Evolutionary conservation across 257 asterid genomes (phyloP).

Genomic region (Solanum phureja): DNA sequence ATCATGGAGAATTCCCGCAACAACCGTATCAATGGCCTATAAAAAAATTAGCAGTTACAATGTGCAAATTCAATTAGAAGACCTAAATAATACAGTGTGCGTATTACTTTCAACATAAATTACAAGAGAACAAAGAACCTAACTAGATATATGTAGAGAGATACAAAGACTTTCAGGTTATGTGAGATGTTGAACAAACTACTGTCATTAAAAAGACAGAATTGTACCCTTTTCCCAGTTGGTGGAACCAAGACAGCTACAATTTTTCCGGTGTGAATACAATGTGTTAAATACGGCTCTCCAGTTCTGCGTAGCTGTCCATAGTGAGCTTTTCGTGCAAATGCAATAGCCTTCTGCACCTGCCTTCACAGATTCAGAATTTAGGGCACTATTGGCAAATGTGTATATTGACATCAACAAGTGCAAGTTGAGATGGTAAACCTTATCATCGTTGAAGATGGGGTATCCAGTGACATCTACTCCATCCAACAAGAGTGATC

Average conservation of each 20-base stretch:
- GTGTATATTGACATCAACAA: slow-evolving; percentile 8
- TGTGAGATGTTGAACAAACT: not conserved
- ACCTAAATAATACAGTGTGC: not conserved
- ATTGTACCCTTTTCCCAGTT: slow-evolving; percentile 64
- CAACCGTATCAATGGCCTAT: slow-evolving; percentile 86
- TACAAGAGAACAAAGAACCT: not conserved
- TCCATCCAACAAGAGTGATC: slow-evolving; percentile 70
- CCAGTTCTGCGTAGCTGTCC: slow-evolving; percentile 96
- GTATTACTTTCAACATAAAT: not conserved
- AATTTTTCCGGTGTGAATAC: slow-evolving; percentile 87
- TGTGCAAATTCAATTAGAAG: not conserved
- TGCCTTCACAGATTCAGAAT: slow-evolving; percentile 69
- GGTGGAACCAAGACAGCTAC: slow-evolving; percentile 80
- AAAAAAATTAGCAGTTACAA: slow-evolving; percentile 4
- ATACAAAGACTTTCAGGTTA: not conserved
- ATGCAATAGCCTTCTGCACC: slow-evolving; percentile 95
- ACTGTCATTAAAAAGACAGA: slow-evolving; percentile 3
- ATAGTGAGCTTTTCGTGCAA: slow-evolving; percentile 87
- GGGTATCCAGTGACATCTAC: slow-evolving; percentile 90
- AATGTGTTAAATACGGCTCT: slow-evolving; percentile 88
- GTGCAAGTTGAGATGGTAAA: slow-evolving; percentile 44
- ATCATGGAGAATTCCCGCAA: slow-evolving; percentile 95
- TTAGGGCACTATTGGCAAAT: slow-evolving; percentile 23
- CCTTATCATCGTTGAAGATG: slow-evolving; percentile 77
- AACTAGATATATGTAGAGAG: not conserved